These are phyloP conservation scores for Sungouiozyma ichnusensis DNA, from an alignment of 805 yeast genomes.

Conservation along the genomic window DNA sequence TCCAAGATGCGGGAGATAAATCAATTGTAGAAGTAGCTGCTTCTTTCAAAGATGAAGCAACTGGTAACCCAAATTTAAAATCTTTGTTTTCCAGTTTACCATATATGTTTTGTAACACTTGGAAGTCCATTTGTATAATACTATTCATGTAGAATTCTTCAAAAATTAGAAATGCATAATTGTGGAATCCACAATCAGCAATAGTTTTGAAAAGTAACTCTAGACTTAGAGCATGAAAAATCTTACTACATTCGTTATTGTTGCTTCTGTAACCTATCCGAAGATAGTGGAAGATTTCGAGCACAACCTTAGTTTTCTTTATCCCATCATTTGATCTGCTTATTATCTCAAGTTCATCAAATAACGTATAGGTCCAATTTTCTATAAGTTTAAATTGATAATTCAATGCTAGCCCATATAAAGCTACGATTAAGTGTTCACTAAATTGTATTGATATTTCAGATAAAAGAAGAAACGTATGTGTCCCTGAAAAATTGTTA, in stretches of 20 bases:
- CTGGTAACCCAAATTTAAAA: slow-evolving; percentile 54
- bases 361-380: slow-evolving; percentile 1
- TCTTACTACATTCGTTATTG: slow-evolving; percentile 7
- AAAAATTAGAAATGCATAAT: slow-evolving; percentile 28
- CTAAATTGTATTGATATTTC: slow-evolving; percentile 3
- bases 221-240: slow-evolving; percentile 16
- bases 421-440: slow-evolving; percentile 1
- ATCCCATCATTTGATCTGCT: slow-evolving; percentile 2
- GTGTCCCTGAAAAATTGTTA: neutral
- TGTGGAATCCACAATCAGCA: slow-evolving; percentile 11
- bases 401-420: neutral
- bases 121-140: slow-evolving; percentile 5
- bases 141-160: slow-evolving; percentile 24
- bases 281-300: slow-evolving; percentile 21
- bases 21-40: slow-evolving; percentile 36
- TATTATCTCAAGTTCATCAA: neutral
- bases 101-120: slow-evolving; percentile 32
- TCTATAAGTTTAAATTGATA: slow-evolving; percentile 1
- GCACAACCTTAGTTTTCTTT: slow-evolving; percentile 9
- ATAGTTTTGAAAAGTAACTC: slow-evolving; percentile 7
- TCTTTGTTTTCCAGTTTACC: slow-evolving; percentile 51
- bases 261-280: slow-evolving; percentile 17
- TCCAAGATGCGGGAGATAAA: slow-evolving; percentile 28
- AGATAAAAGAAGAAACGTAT: slow-evolving; percentile 1
- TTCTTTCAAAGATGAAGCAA: slow-evolving; percentile 40